Evolutionary conservation across 1,284 basidiomycete genomes (phyloP), one percentile per base, ranked within the genome.

Genomic region (Moesziomyces antarcticus): DNA sequence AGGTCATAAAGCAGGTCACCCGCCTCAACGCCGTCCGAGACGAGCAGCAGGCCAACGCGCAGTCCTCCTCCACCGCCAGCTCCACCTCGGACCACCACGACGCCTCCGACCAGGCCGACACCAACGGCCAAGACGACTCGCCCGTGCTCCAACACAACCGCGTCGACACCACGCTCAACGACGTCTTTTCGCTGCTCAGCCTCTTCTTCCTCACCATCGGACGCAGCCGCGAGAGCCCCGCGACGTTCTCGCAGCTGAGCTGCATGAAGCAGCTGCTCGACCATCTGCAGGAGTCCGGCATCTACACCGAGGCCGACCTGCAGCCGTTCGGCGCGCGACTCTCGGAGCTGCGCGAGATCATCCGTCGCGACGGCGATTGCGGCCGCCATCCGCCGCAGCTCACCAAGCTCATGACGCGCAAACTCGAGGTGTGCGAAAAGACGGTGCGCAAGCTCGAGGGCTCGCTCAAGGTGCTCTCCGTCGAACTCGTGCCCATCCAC

Each of bases 1-100:
- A 91, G 8, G 93, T 97, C 70, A 92, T 98, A 73, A 95, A 96
- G 85, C 94, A 98, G 88, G 94, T 98, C 63, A 94, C 92, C 30
- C 93, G 90, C 80, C 87, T 99, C 54, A 98, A 98, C 85, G 91
- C 92, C 73, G 91, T 97, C 54, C 90, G 96, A 61, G 93, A 97
- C 80, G 84, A 82, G 83, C 71, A 60, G 49, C 69, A 75, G 45
- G 72, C 66, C 50, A 63, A 58, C 56, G 56, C 62, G 14, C 65
- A 73, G 41, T 54, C 56, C 33, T 42, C 70, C 20, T 62, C 65
- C 30, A 24, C 52, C 41, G 45, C 62, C 57, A 72, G 56, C 64
- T 74, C 68, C 57, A 54, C 60, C 8, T 75, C 69, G 2, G 70
- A 73, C 22, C 70, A 73, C 21, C 64, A 54, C 53, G 64, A 73